Base-by-base conservation (phyloP, 768 basidiomycete species). In the Tremella yokohamensis region DNA sequence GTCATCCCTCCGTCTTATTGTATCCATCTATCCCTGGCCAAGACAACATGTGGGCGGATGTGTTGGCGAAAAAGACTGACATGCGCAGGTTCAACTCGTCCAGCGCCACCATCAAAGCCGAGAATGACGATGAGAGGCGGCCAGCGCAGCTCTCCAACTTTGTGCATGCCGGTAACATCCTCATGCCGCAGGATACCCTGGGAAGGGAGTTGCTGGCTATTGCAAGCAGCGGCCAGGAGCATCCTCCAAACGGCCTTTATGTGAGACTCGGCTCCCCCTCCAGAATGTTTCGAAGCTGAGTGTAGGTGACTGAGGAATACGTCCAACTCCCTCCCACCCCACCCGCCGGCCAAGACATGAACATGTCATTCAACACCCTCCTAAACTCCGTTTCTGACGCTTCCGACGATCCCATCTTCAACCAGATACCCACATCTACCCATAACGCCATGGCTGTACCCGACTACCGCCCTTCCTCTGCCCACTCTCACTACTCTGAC, bases 101-200 rank as follows among this genome's bases (percentile, higher is more conserved):
- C 39, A 45, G 57, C 9, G 49, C 57, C 16, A 58, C 57, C 40
- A 58, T 58, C 26, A 58, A 18, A n/a, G 49, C 13, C 4, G 9
- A 40, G n/a, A 40, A 37, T 37, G 26, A 25, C 45, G 48, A 29
- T 15, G 42, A 44, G 24, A 56, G 47, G 40, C 54, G 24, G 24
- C 19, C 53, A 13, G 50, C 37, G 15, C 15, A 37, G 15, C 24
- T 58, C 37, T 52, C 51, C 12, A 19, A 18, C 13, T 37, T 52
- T 20, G n/a, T 19, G 6, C 29, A 26, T 13, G 51, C 57, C 11
- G 22, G 50, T 42, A 34, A 34, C 29, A 34, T 34, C 9, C 37
- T 58, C 13, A 58, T 58, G 57, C 57, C 57, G 6, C 55, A 64
- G 40, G 63, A 61, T 26, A 50, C 60, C 13, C 34, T 64, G 6